phyloP scores from a whole-genome alignment of 2,329 filamentous ascomycete species.

The Apiospora hydei region DNA sequence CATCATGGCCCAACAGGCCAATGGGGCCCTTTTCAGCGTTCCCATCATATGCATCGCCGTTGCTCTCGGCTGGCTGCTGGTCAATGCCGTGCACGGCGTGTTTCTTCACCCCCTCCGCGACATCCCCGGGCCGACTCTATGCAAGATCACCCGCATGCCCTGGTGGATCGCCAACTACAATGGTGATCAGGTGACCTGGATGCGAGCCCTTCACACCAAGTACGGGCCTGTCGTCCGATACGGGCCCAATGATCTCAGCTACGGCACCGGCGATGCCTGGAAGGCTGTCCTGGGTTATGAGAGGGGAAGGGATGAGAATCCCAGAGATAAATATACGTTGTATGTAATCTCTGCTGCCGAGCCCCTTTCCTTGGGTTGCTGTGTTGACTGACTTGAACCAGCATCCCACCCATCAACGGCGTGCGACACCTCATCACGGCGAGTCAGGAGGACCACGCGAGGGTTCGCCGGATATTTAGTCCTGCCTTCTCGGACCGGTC shows the following conservation, averaged over 20 bases:
- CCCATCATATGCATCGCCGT: too few species aligned
- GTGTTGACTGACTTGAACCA: neutral
- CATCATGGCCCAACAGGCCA: neutral
- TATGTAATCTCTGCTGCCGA: too few species aligned
- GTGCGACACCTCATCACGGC: constrained; percentile 35
- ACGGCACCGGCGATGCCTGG: constrained; percentile 32
- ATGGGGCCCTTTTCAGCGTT: neutral
- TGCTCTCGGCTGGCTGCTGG: neutral
- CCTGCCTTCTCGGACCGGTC: constrained; percentile 35
- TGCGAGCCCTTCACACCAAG: constrained; percentile 32
- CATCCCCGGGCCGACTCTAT: neutral
- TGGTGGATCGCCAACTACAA: constrained; percentile 33
- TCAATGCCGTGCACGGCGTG: neutral
- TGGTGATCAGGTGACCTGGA: constrained; percentile 34
- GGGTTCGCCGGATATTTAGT: constrained; percentile 32
- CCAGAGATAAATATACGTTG: constrained; percentile 5
- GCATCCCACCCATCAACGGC: neutral
- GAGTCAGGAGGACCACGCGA: constrained; percentile 30
- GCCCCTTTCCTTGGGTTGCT: too few species aligned
- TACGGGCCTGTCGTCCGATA: constrained; percentile 35
- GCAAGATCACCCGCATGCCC: constrained; percentile 34
- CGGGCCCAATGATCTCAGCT: constrained; percentile 35
- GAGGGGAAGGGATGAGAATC: constrained; percentile 25
- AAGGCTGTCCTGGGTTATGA: constrained; percentile 33
- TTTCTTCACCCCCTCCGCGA: neutral